Conservation (phyloP, 2,329 filamentous ascomycete species). For the Incumbomyces delicatus region DNA sequence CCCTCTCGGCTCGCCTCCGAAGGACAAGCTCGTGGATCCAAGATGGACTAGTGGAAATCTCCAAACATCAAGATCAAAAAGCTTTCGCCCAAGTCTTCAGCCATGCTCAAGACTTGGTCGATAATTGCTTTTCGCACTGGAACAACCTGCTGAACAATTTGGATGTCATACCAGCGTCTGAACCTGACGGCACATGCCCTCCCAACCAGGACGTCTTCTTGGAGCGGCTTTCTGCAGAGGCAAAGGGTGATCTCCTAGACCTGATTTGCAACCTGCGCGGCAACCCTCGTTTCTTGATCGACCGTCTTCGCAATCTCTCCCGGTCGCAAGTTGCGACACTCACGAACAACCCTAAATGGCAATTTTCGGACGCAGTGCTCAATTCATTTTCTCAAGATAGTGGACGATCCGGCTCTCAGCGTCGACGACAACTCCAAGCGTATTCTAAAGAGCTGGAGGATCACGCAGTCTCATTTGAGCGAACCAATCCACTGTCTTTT, state of each 20-base stretch:
- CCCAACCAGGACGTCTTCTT: conserved; percentile 27
- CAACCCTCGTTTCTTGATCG: conserved; percentile 79
- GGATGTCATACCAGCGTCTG: conserved; percentile 22
- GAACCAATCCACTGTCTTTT: conserved; percentile 74
- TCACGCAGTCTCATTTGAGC: conserved; percentile 75
- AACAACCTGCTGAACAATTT: conserved; percentile 26
- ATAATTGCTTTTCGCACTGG: conserved; percentile 29
- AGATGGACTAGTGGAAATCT: conserved; percentile 35
- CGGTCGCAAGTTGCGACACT: conserved; percentile 68
- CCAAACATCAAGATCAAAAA: conserved; percentile 36
- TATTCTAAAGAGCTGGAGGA: conserved; percentile 59
- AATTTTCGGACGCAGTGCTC: conserved; percentile 74
- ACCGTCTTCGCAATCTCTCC: conserved; percentile 65
- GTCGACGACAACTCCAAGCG: conserved; percentile 32
- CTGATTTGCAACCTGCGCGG: conserved; percentile 76
- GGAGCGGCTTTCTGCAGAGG: conserved; percentile 62
- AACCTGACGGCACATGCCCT: conserved; percentile 6
- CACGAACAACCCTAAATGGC: conserved; percentile 66
- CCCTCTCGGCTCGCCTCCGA: conserved; percentile 33
- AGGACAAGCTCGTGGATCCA: conserved; percentile 33
- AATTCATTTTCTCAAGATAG: conserved; percentile 52
- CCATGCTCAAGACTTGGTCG: conserved; percentile 34
- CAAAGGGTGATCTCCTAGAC: conserved; percentile 64
- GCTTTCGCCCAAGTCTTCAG: conserved; percentile 37
- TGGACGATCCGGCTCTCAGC: conserved; percentile 35